Evolutionary conservation across 495 filamentous ascomycete species (phyloP).

Genomic region (Lasiosphaeria ovina): DNA sequence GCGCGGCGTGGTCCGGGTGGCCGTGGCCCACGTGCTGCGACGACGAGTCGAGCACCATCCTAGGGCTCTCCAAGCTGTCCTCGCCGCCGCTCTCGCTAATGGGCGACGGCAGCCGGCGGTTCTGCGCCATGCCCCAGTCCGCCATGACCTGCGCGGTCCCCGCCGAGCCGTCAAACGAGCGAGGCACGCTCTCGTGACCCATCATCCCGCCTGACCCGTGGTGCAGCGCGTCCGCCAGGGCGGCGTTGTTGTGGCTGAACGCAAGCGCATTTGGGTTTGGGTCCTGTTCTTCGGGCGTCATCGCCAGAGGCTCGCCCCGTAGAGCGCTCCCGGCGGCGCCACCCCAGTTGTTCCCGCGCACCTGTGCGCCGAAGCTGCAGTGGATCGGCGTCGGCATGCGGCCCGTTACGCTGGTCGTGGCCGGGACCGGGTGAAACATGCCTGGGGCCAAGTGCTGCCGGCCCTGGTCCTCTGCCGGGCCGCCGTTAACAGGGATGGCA

Average conservation of each 20-base stretch:
- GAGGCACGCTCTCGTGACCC: constrained; percentile 30
- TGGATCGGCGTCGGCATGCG: constrained; percentile 57
- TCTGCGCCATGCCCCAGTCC: constrained; percentile 48
- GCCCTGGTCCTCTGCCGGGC: constrained; percentile 19
- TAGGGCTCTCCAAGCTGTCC: constrained; percentile 34
- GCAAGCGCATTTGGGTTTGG: constrained; percentile 39
- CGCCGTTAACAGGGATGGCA: constrained; percentile 13
- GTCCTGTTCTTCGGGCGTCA: constrained; percentile 35
- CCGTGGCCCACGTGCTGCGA: constrained; percentile 23
- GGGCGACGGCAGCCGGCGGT: constrained; percentile 64
- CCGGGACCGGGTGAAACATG: constrained; percentile 23
- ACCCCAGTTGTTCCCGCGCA: constrained; percentile 44
- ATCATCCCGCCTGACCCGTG: constrained; percentile 23
- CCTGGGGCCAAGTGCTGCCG: constrained; percentile 34
- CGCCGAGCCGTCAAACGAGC: constrained; percentile 37
- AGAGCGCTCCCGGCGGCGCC: constrained; percentile 24
- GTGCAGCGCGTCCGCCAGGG: not conserved
- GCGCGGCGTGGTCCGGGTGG: constrained; percentile 33
- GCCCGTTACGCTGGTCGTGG: constrained; percentile 31
- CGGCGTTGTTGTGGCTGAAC: constrained; percentile 8
- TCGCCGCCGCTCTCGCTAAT: constrained; percentile 65
- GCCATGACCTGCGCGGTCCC: constrained; percentile 33
- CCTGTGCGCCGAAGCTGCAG: constrained; percentile 46
- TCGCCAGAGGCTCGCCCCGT: constrained; percentile 29
- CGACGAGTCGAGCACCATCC: constrained; percentile 39